A percentile compares a stretch with the other conserved stretches of the same genome.
These are phyloP conservation scores for Paramecium primaurelia DNA, from an alignment of 73 alveolate genomes.

Conservation along the genomic window DNA sequence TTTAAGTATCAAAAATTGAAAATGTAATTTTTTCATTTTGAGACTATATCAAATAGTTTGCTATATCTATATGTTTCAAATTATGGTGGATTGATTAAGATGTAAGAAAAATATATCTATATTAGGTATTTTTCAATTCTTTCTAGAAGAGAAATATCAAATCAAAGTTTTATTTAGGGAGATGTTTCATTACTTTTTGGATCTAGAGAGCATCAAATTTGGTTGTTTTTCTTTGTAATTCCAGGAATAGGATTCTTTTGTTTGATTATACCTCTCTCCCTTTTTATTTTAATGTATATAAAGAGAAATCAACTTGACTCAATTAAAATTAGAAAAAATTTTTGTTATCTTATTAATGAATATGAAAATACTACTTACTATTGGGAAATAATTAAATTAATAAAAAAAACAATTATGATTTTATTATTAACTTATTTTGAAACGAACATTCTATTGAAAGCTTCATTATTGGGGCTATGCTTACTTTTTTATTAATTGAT, in stretches of 20 bases:
- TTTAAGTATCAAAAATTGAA: not conserved
- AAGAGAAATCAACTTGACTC: not conserved
- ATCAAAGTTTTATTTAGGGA: not conserved
- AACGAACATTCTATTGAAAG: not conserved
- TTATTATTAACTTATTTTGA: not conserved
- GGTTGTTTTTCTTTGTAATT: not conserved
- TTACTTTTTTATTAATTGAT: not conserved
- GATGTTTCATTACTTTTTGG: not conserved
- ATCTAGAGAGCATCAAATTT: not conserved
- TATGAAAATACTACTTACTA: not conserved
- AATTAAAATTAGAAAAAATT: not conserved
- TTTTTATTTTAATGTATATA: not conserved
- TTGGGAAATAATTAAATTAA: not conserved
- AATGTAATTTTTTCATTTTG: not conserved
- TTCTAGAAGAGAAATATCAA: not conserved
- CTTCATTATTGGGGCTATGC: not conserved
- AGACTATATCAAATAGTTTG: not conserved
- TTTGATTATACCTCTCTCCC: not conserved
- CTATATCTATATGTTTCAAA: not conserved
- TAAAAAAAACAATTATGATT: not conserved
- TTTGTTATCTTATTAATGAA: not conserved
- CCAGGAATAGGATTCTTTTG: not conserved
- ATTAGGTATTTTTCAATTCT: not conserved
- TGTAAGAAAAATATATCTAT: not conserved
- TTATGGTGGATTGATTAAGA: not conserved